These are phyloP conservation scores for Niebla homalea DNA, from an alignment of 495 filamentous ascomycete species.

Conservation along the genomic window DNA sequence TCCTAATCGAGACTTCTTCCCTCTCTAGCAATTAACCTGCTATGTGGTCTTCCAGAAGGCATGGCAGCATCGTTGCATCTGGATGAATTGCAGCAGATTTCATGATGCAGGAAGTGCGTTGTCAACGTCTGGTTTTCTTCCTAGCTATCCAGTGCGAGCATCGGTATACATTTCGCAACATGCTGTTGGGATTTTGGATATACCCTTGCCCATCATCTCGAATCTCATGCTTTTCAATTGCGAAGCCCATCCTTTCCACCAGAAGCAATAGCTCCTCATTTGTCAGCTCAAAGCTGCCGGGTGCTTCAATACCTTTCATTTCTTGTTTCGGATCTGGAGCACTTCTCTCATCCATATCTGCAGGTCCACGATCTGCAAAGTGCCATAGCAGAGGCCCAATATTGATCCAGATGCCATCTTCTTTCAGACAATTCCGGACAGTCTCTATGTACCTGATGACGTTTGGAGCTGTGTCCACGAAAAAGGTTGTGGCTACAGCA, in stretches of 20 bases:
- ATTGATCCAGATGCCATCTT: conserved; percentile 76
- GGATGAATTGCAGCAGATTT: neutral
- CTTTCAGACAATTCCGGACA: conserved; percentile 61
- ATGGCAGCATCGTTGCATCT: no score
- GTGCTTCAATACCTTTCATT: conserved; percentile 50
- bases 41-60: no score
- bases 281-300: conserved; percentile 74
- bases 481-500: conserved; percentile 81
- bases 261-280: conserved; percentile 74
- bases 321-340: neutral
- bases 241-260: conserved; percentile 65
- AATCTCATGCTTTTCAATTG: conserved; percentile 38
- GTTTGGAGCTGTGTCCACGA: conserved; percentile 94
- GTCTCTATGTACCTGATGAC: conserved; percentile 77
- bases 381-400: conserved; percentile 88
- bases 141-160: conserved; percentile 75
- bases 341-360: conserved; percentile 12
- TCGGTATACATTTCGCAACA: conserved; percentile 69
- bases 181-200: conserved; percentile 68
- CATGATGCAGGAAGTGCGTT: neutral
- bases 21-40: no score
- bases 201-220: conserved; percentile 53
- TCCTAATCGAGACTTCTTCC: no score
- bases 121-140: conserved; percentile 32
- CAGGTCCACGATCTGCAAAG: conserved; percentile 38